Base-by-base conservation (phyloP, 768 basidiomycete species). In the Hygrocybe punicea region DNA sequence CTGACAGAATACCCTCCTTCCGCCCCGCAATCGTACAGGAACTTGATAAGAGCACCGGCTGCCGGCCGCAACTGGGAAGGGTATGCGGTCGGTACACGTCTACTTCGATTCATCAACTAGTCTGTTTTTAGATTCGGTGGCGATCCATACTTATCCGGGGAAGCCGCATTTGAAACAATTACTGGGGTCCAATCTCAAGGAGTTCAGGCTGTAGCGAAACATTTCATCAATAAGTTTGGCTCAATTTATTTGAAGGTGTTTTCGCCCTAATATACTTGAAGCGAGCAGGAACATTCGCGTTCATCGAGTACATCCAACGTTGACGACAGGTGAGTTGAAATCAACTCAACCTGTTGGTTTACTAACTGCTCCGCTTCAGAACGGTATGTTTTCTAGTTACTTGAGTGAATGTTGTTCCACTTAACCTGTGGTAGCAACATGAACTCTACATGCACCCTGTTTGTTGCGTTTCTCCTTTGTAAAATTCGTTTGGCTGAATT, bases 61-160 rank as follows among this genome's bases (percentile, higher is more conserved):
- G 91, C 87, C 6, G 94, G 94, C 16, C 78, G 94, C 24, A 93
- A 94, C 70, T 96, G 92, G 91, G 94, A 96, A 77, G 92, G 91
- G 17, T 94, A 92, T 56, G 93, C n/a, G n/a, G n/a, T 39, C 7
- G 37, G 36, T 17, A 35, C 16, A 2, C 8, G 8, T 37, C 10
- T 39, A 2, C 11, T 3, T 5, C 9, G 16, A 37, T 14, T 9
- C 19, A 4, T 19, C 37, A 17, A 24, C 35, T 16, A 17, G 17
- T 13, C 6, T n/a, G 19, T n/a, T 39, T 21, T 14, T 14, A 52
- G 46, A 29, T 39, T 54, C 36, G 48, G 35, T 34, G 45, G 55
- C 13, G 35, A 39, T 29, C 46, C 36, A 17, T 48, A 39, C 34
- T 23, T 52, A 19, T 52, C 51, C 8, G 29, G 35, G 5, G 23